These are phyloP conservation scores for Kodamaea hsintzibuensis DNA, from an alignment of 805 yeast genomes.

Conservation along the genomic window DNA sequence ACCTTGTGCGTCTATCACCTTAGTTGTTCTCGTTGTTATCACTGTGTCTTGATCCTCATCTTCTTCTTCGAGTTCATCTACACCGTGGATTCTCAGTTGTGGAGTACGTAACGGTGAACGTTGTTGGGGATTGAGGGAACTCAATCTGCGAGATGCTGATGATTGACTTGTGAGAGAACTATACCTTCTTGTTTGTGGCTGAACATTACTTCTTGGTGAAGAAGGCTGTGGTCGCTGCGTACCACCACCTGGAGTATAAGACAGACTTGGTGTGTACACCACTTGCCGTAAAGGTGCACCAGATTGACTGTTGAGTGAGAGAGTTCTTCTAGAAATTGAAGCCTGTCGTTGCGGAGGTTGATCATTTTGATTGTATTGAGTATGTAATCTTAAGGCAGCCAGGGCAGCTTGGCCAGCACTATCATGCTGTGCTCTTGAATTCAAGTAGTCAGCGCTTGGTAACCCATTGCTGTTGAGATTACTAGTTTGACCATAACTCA, in stretches of 20 bases:
- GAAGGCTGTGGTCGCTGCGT: background rate
- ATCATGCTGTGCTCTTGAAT: conserved; percentile 13
- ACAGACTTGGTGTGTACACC: conserved; percentile 40
- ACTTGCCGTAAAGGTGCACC: conserved; percentile 37
- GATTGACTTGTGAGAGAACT: conserved; percentile 9
- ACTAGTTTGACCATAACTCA: conserved; percentile 8
- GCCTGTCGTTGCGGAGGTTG: conserved; percentile 5
- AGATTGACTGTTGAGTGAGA: conserved; percentile 15
- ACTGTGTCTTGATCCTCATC: conserved; percentile 23
- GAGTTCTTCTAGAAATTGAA: conserved; percentile 5
- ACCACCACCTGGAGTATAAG: conserved; percentile 32
- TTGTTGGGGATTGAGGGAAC: conserved; percentile 6
- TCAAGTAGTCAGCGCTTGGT: conserved; percentile 13
- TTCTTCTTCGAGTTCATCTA: conserved; percentile 18
- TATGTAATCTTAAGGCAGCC: conserved; percentile 41
- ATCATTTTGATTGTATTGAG: conserved; percentile 14
- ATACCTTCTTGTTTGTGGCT: conserved; percentile 4
- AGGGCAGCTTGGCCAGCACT: conserved; percentile 44
- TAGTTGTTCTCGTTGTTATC: conserved; percentile 45
- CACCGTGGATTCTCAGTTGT: background rate
- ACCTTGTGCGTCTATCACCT: conserved; percentile 40
- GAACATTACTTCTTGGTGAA: background rate
- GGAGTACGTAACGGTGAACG: conserved; percentile 4
- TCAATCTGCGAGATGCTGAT: conserved; percentile 2
- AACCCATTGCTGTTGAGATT: conserved; percentile 14